Conservation (phyloP, 257 asterid species). For the Lycium ferocissimum region DNA sequence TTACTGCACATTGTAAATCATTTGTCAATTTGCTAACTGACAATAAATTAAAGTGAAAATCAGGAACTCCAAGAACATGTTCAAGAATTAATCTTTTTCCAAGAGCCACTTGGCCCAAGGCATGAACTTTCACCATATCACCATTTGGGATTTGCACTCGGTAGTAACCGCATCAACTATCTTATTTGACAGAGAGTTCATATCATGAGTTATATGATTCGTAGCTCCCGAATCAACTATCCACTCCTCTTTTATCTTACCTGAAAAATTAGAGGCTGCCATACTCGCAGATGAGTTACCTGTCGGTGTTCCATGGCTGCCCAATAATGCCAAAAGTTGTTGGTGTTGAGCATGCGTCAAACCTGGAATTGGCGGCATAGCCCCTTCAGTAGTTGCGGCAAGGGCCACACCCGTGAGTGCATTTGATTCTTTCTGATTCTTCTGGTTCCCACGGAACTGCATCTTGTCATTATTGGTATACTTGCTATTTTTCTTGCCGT, state of each 20-base stretch:
- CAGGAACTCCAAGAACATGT: not conserved
- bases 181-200: no score
- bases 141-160: no score
- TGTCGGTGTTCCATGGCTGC: no score
- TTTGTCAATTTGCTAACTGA: not conserved
- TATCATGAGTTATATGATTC: no score
- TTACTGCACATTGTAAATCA: not conserved
- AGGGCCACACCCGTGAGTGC: not conserved
- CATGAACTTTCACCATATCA: not conserved
- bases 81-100: not conserved
- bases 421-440: not conserved
- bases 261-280: not conserved
- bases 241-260: not conserved
- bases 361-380: not conserved
- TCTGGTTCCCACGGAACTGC: not conserved
- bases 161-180: no score
- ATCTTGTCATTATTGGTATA: not conserved
- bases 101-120: not conserved
- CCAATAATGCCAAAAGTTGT: not conserved
- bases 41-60: constrained; percentile 11
- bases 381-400: not conserved
- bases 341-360: not conserved
- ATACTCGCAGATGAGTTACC: not conserved
- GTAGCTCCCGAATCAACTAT: no score
- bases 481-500: not conserved